These are phyloP conservation scores for Amanita muscaria DNA, from an alignment of 768 basidiomycete species.

Conservation along the genomic window DNA sequence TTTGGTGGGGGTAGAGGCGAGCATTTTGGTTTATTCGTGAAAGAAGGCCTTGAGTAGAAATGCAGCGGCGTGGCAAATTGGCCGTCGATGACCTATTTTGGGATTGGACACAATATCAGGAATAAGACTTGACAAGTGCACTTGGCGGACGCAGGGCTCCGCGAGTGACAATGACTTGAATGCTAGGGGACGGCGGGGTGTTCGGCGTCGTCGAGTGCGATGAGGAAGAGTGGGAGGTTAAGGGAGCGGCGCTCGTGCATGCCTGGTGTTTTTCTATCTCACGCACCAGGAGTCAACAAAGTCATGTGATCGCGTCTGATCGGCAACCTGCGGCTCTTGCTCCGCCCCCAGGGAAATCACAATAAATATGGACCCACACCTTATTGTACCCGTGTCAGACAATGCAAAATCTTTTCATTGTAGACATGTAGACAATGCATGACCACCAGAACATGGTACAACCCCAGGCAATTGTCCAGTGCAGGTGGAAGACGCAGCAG, in stretches of 20 bases:
- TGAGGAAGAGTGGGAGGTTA: constrained; percentile 12
- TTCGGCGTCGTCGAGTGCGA: constrained; percentile 19
- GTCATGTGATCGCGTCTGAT: constrained; percentile 34
- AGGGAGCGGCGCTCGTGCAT: constrained; percentile 20
- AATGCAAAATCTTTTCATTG: background rate
- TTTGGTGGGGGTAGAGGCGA: constrained; percentile 35
- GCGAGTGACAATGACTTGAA: too few species aligned
- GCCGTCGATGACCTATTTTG: constrained; percentile 13
- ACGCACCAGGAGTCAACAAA: constrained; percentile 33
- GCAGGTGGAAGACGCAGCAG: too few species aligned
- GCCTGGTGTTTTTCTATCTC: constrained; percentile 29
- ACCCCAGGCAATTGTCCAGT: too few species aligned
- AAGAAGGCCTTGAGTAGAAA: constrained; percentile 19
- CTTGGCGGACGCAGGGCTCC: constrained; percentile 1
- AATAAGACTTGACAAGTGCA: constrained; percentile 1
- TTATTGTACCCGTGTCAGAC: background rate
- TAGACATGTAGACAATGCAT: background rate
- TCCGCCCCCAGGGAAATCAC: background rate
- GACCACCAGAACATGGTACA: background rate
- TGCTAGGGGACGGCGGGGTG: constrained; percentile 10
- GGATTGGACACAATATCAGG: background rate
- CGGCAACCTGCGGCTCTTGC: background rate
- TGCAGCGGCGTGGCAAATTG: constrained; percentile 12
- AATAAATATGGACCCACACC: constrained; percentile 4
- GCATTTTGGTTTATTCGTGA: constrained; percentile 25